Percentiles rank a stretch among this genome's conserved stretches.
Evolutionary conservation across 495 filamentous ascomycete species (phyloP).

Genomic region (Hypoxylon fragiforme): DNA sequence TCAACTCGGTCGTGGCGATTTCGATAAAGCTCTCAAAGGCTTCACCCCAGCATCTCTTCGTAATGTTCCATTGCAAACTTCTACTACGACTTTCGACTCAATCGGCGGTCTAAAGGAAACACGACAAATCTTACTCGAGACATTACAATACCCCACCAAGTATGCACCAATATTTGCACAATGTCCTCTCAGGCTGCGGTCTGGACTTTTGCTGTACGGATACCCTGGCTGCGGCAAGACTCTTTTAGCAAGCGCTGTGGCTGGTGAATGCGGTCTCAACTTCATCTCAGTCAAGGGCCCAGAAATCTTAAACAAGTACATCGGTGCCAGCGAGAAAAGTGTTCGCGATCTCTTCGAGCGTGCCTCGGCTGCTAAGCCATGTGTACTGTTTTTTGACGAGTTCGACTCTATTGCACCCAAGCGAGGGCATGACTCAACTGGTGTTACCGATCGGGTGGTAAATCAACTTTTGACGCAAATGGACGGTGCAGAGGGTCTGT

Average conservation of each 20-base stretch:
- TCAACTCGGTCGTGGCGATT: slow-evolving; percentile 70
- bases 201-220: slow-evolving; percentile 88
- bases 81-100: slow-evolving; percentile 82
- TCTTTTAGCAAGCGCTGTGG: slow-evolving; percentile 87
- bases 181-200: slow-evolving; percentile 89
- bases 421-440: slow-evolving; percentile 92
- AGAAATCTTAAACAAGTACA: slow-evolving; percentile 98
- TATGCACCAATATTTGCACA: slow-evolving; percentile 97
- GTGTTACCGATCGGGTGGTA: slow-evolving; percentile 97
- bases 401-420: slow-evolving; percentile 98
- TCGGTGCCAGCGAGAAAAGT: slow-evolving; percentile 91
- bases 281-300: slow-evolving; percentile 98
- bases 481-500: slow-evolving; percentile 95
- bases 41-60: slow-evolving; percentile 94
- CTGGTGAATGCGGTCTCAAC: slow-evolving; percentile 93
- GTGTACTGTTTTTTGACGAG: slow-evolving; percentile 96
- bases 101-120: slow-evolving; percentile 89
- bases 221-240: slow-evolving; percentile 98
- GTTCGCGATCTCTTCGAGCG: slow-evolving; percentile 94
- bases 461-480: slow-evolving; percentile 98
- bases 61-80: slow-evolving; percentile 89
- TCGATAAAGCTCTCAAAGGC: slow-evolving; percentile 78
- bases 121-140: slow-evolving; percentile 85
- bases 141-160: slow-evolving; percentile 93
- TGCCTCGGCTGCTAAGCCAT: slow-evolving; percentile 84